These are phyloP conservation scores for Neurospora sp. DNA, from an alignment of 495 filamentous ascomycete genomes.

Conservation along the genomic window DNA sequence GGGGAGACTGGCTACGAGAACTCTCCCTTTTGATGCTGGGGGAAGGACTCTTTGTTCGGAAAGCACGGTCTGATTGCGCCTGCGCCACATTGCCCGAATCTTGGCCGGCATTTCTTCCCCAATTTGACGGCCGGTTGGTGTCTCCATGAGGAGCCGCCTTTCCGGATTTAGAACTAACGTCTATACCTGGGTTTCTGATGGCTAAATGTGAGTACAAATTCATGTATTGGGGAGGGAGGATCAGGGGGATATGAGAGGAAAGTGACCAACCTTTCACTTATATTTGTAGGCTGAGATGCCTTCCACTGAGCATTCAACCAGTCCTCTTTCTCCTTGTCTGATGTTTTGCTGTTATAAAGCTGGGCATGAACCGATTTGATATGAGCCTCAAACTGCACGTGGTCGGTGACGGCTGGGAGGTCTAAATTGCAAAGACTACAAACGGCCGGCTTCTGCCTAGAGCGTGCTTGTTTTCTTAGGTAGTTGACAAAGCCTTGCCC, in stretches of 20 bases:
- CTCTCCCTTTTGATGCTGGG: constrained; percentile 10
- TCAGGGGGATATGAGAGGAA: neutral
- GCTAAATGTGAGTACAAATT: neutral
- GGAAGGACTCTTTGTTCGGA: constrained; percentile 5
- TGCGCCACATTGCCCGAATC: neutral
- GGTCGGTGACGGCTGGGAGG: neutral
- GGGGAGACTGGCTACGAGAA: constrained; percentile 11
- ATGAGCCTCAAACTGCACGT: neutral
- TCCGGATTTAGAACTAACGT: neutral
- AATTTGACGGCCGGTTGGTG: neutral
- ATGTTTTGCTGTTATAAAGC: neutral
- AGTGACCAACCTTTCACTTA: constrained; percentile 3
- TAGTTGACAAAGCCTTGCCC: neutral
- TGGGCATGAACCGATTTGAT: neutral
- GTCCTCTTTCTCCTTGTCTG: constrained; percentile 3
- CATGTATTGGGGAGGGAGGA: neutral
- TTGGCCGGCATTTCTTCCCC: neutral
- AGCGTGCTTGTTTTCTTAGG: neutral
- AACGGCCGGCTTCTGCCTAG: neutral
- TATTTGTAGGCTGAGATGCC: neutral
- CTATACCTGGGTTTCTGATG: neutral
- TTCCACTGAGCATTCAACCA: constrained; percentile 4
- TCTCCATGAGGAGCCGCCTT: neutral
- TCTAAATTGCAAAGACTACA: neutral
- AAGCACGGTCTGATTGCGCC: neutral